Conservation (phyloP, 768 basidiomycete species). For the Suillus luteus region DNA sequence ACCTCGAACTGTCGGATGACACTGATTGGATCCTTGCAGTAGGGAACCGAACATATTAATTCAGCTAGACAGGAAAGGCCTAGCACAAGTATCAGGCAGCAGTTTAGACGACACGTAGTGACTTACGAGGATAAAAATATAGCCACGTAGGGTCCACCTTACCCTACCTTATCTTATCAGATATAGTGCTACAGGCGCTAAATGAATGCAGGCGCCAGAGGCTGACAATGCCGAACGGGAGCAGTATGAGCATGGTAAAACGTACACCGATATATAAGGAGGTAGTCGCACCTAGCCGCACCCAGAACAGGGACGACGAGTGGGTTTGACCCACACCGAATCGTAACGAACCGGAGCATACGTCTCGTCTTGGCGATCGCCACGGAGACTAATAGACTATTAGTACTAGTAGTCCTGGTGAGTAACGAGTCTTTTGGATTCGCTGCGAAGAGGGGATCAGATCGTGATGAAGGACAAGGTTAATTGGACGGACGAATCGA, state of each 20-base stretch:
- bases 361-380: constrained; percentile 11
- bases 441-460: neutral
- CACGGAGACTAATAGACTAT: neutral
- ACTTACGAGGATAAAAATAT: neutral
- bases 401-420: neutral
- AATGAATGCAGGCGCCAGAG: neutral
- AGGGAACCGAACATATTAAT: neutral
- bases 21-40: neutral
- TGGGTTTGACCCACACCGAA: neutral
- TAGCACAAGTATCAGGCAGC: neutral
- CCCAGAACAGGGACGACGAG: neutral
- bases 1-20: neutral
- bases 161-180: constrained; percentile 1
- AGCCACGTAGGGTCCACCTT: neutral
- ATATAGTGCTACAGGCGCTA: neutral
- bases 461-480: neutral
- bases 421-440: neutral
- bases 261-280: neutral
- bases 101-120: neutral
- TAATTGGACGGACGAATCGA: constrained; percentile 12
- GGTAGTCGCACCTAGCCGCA: neutral
- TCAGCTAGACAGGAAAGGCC: neutral
- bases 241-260: neutral
- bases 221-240: neutral
- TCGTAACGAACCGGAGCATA: constrained; percentile 6